phyloP scores from a whole-genome alignment of 495 filamentous ascomycete genomes.

The Friedmanniomyces endolithicus region DNA sequence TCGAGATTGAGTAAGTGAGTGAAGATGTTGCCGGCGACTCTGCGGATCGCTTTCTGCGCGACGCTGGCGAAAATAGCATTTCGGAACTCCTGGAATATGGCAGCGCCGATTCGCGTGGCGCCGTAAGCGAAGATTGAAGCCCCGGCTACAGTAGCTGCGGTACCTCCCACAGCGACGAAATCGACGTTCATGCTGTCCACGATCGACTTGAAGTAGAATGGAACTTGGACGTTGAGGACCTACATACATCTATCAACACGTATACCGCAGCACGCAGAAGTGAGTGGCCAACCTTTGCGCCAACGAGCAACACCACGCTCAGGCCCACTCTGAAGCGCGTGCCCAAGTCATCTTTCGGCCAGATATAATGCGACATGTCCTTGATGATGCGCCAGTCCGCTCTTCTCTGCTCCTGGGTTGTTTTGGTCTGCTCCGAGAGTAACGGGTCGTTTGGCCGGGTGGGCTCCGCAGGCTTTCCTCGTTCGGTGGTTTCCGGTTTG shows the following conservation, averaged over 20 bases:
- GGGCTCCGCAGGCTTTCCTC: conserved; percentile 24
- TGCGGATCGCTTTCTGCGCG: conserved; percentile 88
- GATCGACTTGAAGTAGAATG: conserved; percentile 97
- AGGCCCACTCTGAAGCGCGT: conserved; percentile 75
- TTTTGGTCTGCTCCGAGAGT: conserved; percentile 42
- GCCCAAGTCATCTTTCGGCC: conserved; percentile 79
- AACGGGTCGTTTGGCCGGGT: conserved; percentile 35
- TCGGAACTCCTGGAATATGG: conserved; percentile 76
- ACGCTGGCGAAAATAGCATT: conserved; percentile 96
- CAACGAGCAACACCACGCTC: conserved; percentile 67
- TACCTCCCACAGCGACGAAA: conserved; percentile 67
- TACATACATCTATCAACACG: conserved; percentile 26
- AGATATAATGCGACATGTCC: conserved; percentile 93
- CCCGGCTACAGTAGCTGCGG: conserved; percentile 76
- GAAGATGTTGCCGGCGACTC: conserved; percentile 84
- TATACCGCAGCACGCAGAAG: not conserved
- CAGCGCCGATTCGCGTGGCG: conserved; percentile 71
- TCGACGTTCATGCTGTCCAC: conserved; percentile 96
- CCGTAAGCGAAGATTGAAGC: conserved; percentile 89
- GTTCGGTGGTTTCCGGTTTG: conserved; percentile 21
- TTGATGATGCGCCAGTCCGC: conserved; percentile 98
- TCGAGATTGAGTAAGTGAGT: conserved; percentile 80
- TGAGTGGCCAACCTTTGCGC: conserved; percentile 53
- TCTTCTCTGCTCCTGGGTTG: conserved; percentile 77
- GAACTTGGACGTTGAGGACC: conserved; percentile 91